A percentile compares a stretch with the other conserved stretches of the same genome.
These are phyloP conservation scores for Ogataea polymorpha DNA, from an alignment of 805 yeast species.

Conservation along the genomic window DNA sequence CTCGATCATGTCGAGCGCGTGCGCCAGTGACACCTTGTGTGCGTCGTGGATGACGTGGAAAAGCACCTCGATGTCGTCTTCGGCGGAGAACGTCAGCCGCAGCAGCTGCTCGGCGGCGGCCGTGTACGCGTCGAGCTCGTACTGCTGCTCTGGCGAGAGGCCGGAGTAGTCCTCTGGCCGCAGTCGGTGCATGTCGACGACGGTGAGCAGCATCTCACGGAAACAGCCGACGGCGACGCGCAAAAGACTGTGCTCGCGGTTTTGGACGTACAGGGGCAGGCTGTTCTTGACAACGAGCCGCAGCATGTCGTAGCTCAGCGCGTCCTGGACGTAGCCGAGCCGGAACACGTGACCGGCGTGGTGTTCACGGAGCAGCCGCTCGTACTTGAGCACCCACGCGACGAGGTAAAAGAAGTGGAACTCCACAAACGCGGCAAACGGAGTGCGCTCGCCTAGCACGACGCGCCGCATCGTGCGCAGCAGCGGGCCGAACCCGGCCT, in stretches of 20 bases:
- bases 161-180: conserved; percentile 40
- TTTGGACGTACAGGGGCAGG: conserved; percentile 38
- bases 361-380: conserved; percentile 39
- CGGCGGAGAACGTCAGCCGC: conserved; percentile 67
- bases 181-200: conserved; percentile 34
- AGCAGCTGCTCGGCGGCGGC: conserved; percentile 37
- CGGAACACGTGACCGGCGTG: conserved; percentile 32
- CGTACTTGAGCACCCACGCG: conserved; percentile 76
- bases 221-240: conserved; percentile 71
- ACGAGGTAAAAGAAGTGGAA: conserved; percentile 55
- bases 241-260: conserved; percentile 54
- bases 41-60: conserved; percentile 62
- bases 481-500: conserved; percentile 72
- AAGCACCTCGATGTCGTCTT: conserved; percentile 53
- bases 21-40: conserved; percentile 58
- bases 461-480: conserved; percentile 45
- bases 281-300: conserved; percentile 41
- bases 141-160: conserved; percentile 42
- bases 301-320: conserved; percentile 59
- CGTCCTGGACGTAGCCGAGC: conserved; percentile 34
- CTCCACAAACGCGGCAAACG: conserved; percentile 26
- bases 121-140: conserved; percentile 35
- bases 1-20: conserved; percentile 58
- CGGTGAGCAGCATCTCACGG: conserved; percentile 53
- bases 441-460: conserved; percentile 29